These are phyloP conservation scores for Carex scoparia DNA, from an alignment of 176 grass and related monocot genomes.

Conservation along the genomic window DNA sequence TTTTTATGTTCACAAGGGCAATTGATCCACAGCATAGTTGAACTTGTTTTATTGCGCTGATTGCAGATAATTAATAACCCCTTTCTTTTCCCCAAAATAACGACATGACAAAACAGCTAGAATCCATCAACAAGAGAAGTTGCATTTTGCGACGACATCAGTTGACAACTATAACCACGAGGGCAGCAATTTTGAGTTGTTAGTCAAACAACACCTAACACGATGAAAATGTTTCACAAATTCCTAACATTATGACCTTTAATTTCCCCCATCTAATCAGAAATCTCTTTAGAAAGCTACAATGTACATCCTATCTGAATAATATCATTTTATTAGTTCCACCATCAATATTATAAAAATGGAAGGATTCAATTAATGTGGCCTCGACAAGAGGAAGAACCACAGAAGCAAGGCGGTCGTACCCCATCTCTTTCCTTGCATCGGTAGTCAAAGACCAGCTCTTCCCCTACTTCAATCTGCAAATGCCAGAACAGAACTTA, in stretches of 20 bases:
- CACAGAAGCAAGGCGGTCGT: slow-evolving; percentile 62
- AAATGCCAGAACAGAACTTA: not conserved
- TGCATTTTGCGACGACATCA: not conserved
- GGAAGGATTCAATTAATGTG: slow-evolving; percentile 54
- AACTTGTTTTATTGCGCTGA: not conserved
- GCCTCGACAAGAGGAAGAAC: slow-evolving; percentile 59
- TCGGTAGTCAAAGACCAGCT: slow-evolving; percentile 73
- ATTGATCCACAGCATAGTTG: not conserved
- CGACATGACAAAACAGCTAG: not conserved
- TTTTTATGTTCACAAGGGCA: not conserved
- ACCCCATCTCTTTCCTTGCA: slow-evolving; percentile 45
- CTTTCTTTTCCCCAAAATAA: not conserved
- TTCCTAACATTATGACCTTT: slow-evolving; percentile 13
- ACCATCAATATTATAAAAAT: not conserved
- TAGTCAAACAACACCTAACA: slow-evolving; percentile 3
- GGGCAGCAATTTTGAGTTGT: not conserved
- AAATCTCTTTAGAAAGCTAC: slow-evolving; percentile 13
- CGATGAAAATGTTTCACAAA: slow-evolving; percentile 15
- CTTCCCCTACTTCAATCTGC: slow-evolving; percentile 69
- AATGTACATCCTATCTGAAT: slow-evolving; percentile 13
- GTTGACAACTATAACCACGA: not conserved
- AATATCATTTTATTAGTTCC: slow-evolving; percentile 10
- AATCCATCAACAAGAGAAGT: not conserved
- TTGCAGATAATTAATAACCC: not conserved
- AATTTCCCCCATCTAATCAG: not conserved